Evolutionary conservation across 2,329 filamentous ascomycete genomes (phyloP), one percentile per base, ranked within the genome.

Genomic region (Lecanicillium sp.): DNA sequence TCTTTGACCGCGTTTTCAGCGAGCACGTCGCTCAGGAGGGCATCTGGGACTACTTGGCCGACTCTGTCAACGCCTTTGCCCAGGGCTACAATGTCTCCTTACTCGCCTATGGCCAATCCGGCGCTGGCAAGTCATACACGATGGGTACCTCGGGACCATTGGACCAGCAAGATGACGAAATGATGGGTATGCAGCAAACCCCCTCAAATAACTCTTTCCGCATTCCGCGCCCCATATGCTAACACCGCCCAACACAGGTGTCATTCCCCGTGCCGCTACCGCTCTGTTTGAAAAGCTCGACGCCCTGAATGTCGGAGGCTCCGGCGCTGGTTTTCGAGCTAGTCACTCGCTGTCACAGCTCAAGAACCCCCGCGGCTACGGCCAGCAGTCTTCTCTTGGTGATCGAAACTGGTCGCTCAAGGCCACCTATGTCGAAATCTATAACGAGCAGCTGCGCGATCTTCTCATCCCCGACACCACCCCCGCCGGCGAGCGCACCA

Each of bases 11-110:
- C 45, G 89, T 98, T 5, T 98, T 98, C 56, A 75, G 80, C 22
- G 80, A 89, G 51, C 83, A 92, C 3, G 73, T 88, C 7, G 74
- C 77, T 43, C 92, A 98, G 59, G 84, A 92, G 49, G 90, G 89
- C 33, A 68, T 98, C 33, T 98, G 90, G 86, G 85, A 95, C 33
- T 98, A 98, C 54, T 70, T 98, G 35, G 79, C 79, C 45, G 92
- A 98, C 50, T 94, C 88, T 51, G 84, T 97, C 49, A 79, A 73
- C 51, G 86, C 89, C 3, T 98, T 98, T 52, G 69, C 92, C 2
- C 87, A 96, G 57, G 92, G 92, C 39, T 98, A 97, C 74, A 98
- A 98, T 77, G 92, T 98, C 42, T 98, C 92, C 4, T 79, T 98
- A 36, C 69, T 98, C 52, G 92, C 92, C 34, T 98, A 98, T 55